Evolutionary conservation across 257 asterid species (phyloP).

Genomic region (Vinca minor): DNA sequence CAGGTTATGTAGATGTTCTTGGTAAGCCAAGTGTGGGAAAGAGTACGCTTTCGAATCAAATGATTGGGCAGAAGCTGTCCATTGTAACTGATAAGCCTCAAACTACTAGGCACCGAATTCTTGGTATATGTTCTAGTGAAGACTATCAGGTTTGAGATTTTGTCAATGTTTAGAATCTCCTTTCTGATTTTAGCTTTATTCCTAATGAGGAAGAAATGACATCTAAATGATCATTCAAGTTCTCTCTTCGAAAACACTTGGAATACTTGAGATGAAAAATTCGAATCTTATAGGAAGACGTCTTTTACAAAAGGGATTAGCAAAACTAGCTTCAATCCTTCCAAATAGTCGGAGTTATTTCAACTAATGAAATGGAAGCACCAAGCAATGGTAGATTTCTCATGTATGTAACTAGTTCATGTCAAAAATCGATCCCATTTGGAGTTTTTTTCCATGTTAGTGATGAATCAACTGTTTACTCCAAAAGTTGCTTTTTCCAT

Average conservation of each 20-base stretch:
- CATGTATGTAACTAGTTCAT: too few relatives aligned
- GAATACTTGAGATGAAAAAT: not conserved
- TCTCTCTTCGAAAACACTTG: not conserved
- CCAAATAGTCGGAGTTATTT: not conserved
- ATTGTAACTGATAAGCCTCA: slow-evolving; percentile 95
- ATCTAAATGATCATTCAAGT: not conserved
- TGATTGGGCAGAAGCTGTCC: slow-evolving; percentile 85
- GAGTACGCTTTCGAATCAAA: slow-evolving; percentile 87
- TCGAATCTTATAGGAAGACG: not conserved
- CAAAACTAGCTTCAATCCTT: too few relatives aligned
- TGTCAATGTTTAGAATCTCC: not conserved
- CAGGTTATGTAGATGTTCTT: slow-evolving; percentile 79
- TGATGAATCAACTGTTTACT: too few relatives aligned
- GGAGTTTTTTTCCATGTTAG: too few relatives aligned
- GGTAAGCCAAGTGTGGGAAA: slow-evolving; percentile 94
- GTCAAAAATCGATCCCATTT: too few relatives aligned
- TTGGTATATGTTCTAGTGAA: slow-evolving; percentile 75
- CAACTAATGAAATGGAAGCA: too few relatives aligned
- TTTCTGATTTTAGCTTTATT: too few relatives aligned
- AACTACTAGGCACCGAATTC: slow-evolving; percentile 88
- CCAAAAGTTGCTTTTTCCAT: not conserved
- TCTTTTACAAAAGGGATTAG: not conserved
- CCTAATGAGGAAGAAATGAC: not conserved
- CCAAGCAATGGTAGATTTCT: too few relatives aligned
- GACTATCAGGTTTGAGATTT: slow-evolving; percentile 64